These are phyloP conservation scores for Mortierella alpina DNA, from an alignment of 192 early-diverging fungal genomes.

Conservation along the genomic window DNA sequence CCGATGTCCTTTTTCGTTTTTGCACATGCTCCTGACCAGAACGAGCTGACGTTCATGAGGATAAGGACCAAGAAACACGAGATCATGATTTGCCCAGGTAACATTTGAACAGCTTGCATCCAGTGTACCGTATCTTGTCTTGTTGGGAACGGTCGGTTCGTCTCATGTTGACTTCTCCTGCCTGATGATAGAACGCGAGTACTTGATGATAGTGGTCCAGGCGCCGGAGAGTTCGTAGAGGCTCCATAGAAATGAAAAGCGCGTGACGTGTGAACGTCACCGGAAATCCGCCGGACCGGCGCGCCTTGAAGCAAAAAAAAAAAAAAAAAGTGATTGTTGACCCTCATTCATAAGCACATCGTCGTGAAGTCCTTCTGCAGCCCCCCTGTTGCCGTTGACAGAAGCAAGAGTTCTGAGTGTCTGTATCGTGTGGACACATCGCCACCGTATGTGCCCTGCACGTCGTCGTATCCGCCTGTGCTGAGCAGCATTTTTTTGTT, in stretches of 20 bases:
- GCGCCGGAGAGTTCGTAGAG: conserved; percentile 64
- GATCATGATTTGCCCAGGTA: conserved; percentile 95
- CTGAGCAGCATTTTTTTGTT: too few relatives aligned
- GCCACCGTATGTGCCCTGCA: too few relatives aligned
- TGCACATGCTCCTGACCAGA: conserved; percentile 55
- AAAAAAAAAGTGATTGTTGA: background rate
- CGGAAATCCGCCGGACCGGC: too few relatives aligned
- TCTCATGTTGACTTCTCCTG: background rate
- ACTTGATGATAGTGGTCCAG: conserved; percentile 85
- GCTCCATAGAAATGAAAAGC: too few relatives aligned
- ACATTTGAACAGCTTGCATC: background rate
- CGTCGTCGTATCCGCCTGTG: too few relatives aligned
- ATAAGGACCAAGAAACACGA: conserved; percentile 96
- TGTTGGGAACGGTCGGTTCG: background rate
- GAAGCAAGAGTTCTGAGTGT: too few relatives aligned
- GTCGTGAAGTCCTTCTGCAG: too few relatives aligned
- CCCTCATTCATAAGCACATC: too few relatives aligned
- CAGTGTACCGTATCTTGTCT: background rate
- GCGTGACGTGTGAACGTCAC: too few relatives aligned
- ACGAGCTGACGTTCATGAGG: conserved; percentile 94
- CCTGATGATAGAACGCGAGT: conserved; percentile 75
- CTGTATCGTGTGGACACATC: too few relatives aligned
- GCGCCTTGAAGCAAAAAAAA: background rate
- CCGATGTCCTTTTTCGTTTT: background rate
- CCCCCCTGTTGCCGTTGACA: too few relatives aligned